Evolutionary conservation across 2,329 filamentous ascomycete species (phyloP).

Genomic region (Sarocladiaceae sp.): DNA sequence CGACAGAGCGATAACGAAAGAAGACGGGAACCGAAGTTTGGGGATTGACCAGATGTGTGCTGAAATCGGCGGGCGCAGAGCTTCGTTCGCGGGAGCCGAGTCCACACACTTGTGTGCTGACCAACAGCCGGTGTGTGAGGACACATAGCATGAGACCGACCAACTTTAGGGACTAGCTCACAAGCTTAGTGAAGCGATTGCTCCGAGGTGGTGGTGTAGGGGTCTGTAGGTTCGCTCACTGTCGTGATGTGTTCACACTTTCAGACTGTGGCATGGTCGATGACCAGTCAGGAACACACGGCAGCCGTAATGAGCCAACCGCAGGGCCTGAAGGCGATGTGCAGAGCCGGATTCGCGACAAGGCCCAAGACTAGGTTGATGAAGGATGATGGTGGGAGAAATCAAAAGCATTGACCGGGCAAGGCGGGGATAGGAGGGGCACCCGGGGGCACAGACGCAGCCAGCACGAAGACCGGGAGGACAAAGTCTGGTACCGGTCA

Average conservation of each 20-base stretch:
- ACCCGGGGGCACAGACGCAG: too few relatives aligned
- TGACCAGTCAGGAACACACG: neutral
- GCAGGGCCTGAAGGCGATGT: neutral
- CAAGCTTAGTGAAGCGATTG: neutral
- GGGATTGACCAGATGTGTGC: neutral
- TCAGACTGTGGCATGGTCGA: neutral
- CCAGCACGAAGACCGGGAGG: slow-evolving; percentile 1
- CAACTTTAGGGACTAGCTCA: too few relatives aligned
- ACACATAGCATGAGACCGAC: too few relatives aligned
- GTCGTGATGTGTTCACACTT: too few relatives aligned
- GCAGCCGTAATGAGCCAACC: slow-evolving; percentile 8
- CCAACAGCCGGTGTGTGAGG: neutral
- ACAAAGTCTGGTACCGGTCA: slow-evolving; percentile 6
- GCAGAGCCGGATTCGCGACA: slow-evolving; percentile 5
- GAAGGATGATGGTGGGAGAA: neutral
- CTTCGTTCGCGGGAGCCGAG: slow-evolving; percentile 5
- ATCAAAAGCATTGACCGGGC: neutral
- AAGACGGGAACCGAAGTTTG: neutral
- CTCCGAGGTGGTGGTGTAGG: too few relatives aligned
- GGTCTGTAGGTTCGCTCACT: too few relatives aligned
- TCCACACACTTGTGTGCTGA: neutral
- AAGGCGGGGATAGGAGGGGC: neutral
- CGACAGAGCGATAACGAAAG: neutral
- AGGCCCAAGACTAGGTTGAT: neutral
- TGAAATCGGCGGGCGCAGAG: slow-evolving; percentile 8